A percentile compares a stretch with the other conserved stretches of the same genome.
Evolutionary conservation across 768 basidiomycete genomes (phyloP).

Genomic region (Leucosporidium yakuticum): DNA sequence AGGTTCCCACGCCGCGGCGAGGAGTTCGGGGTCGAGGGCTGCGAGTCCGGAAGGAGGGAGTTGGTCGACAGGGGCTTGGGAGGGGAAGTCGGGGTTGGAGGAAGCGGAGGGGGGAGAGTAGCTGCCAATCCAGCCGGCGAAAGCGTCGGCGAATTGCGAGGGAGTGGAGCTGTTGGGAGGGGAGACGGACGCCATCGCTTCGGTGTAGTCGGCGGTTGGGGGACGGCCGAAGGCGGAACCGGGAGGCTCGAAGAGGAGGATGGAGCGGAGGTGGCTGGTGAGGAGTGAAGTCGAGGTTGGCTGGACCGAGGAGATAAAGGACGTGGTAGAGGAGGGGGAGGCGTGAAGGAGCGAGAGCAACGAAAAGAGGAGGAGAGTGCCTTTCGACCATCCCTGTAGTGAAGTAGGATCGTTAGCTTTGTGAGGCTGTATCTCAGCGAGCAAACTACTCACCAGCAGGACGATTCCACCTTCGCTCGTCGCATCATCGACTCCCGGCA

Average conservation of each 20-base stretch:
- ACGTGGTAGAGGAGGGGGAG: neutral
- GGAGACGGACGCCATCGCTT: conserved; percentile 14
- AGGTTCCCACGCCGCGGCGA: conserved; percentile 18
- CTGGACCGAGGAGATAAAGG: conserved; percentile 2
- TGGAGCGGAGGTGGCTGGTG: conserved; percentile 3
- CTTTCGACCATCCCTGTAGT: conserved; percentile 29
- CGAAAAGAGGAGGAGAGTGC: conserved; percentile 26
- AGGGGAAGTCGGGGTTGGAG: neutral
- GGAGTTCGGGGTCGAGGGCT: conserved; percentile 1
- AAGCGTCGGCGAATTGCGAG: conserved; percentile 12
- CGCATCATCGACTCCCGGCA: neutral
- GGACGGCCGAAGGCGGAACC: conserved; percentile 25
- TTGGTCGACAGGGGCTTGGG: neutral
- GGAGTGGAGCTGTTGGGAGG: conserved; percentile 11
- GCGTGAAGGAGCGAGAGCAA: conserved; percentile 18
- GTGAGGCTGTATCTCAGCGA: neutral
- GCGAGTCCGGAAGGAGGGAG: neutral
- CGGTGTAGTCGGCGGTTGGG: conserved; percentile 18
- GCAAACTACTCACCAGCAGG: conserved; percentile 14
- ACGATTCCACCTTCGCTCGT: conserved; percentile 11
- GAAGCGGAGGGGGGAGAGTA: neutral
- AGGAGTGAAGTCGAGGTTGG: neutral
- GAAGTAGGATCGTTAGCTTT: no score
- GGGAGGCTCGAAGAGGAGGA: conserved; percentile 23
- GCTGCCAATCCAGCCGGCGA: conserved; percentile 22